These are phyloP conservation scores for Gaeumannomyces sp. DNA, from an alignment of 2,329 filamentous ascomycete genomes.

Conservation along the genomic window DNA sequence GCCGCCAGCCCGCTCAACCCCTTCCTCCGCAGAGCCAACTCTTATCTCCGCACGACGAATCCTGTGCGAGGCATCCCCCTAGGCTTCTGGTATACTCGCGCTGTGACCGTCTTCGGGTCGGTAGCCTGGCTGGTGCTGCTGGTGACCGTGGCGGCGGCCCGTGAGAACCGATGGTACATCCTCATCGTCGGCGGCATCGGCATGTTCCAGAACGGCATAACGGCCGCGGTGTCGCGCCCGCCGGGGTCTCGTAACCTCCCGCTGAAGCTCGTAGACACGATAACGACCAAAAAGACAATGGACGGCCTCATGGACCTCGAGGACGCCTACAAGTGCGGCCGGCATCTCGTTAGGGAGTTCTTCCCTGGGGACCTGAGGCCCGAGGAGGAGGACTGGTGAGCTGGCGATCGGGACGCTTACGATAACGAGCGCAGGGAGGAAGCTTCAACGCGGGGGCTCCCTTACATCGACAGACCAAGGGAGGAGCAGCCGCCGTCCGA, in stretches of 20 bases:
- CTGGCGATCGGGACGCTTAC: slow-evolving; percentile 9
- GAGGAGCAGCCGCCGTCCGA: too few species aligned
- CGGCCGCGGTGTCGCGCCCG: slow-evolving; percentile 24
- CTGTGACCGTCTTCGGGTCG: slow-evolving; percentile 21
- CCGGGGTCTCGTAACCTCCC: slow-evolving; percentile 17
- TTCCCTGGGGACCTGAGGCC: slow-evolving; percentile 11
- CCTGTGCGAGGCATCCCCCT: slow-evolving; percentile 9
- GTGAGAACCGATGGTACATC: slow-evolving; percentile 33
- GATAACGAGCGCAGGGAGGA: slow-evolving; percentile 3
- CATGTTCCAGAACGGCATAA: slow-evolving; percentile 32
- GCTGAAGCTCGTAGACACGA: slow-evolving; percentile 7
- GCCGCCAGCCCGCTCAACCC: too few species aligned
- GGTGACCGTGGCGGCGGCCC: slow-evolving; percentile 30
- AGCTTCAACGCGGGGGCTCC: too few species aligned
- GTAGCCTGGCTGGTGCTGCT: slow-evolving; percentile 34
- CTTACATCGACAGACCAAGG: too few species aligned
- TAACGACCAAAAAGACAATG: slow-evolving; percentile 12
- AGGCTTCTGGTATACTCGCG: slow-evolving; percentile 16
- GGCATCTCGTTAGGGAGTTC: slow-evolving; percentile 9
- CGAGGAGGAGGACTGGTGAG: slow-evolving; percentile 9
- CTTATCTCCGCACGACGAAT: background rate
- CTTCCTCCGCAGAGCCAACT: background rate
- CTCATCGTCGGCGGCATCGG: slow-evolving; percentile 33
- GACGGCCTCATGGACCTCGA: slow-evolving; percentile 14
- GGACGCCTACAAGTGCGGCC: background rate